Evolutionary conservation across 257 asterid genomes (phyloP).

Genomic region (Salvia hispanica): DNA sequence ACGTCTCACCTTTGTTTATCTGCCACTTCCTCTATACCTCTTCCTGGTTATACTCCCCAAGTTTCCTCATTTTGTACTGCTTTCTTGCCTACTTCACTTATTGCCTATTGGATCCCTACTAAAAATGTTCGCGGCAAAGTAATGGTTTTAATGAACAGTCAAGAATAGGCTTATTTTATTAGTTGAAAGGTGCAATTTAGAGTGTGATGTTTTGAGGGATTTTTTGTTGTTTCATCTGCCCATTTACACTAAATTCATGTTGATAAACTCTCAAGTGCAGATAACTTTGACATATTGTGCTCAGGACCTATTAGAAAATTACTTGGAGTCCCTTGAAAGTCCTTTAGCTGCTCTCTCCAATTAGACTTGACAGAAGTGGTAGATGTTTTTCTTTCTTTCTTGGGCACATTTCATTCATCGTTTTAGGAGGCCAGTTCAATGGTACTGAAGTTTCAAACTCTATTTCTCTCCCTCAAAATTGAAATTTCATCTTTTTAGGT

Average conservation of each 20-base stretch:
- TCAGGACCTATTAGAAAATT: not conserved
- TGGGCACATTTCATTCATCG: not conserved
- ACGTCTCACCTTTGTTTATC: not conserved
- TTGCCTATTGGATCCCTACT: not conserved
- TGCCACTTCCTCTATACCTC: not conserved
- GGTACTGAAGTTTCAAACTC: not conserved
- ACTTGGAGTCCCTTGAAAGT: not conserved
- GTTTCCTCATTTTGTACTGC: not conserved
- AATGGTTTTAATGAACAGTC: not conserved
- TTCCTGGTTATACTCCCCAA: not conserved
- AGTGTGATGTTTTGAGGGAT: not conserved
- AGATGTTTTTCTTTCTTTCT: not conserved
- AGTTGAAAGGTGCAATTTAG: not conserved
- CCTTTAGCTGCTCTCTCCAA: too few species aligned
- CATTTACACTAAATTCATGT: not conserved
- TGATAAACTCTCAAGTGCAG: not conserved
- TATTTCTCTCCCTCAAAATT: not conserved
- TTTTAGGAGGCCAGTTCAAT: not conserved
- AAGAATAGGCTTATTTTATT: not conserved
- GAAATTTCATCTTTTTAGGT: not conserved
- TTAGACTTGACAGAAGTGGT: not conserved
- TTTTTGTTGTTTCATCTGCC: not conserved
- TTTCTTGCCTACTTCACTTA: not conserved
- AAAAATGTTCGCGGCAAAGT: not conserved
- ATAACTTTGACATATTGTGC: not conserved